These are phyloP conservation scores for Papiliotrema fonsecae DNA, from an alignment of 1,284 basidiomycete genomes.

Conservation along the genomic window DNA sequence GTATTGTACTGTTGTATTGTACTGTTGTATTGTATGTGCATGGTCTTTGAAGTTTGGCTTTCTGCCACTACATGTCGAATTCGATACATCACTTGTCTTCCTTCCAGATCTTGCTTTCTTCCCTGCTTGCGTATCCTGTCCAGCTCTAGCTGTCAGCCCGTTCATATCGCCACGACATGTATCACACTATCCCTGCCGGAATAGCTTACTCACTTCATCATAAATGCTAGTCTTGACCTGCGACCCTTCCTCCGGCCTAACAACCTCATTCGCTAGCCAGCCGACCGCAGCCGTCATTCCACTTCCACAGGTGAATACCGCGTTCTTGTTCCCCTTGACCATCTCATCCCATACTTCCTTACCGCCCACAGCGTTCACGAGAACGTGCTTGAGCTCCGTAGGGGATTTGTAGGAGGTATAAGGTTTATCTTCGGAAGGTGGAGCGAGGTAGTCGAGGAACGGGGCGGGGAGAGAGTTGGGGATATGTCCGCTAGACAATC, in stretches of 20 bases:
- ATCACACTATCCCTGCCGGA: too few species aligned
- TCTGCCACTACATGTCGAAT: not conserved
- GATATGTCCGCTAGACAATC: slow-evolving; percentile 87
- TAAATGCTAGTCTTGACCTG: slow-evolving; percentile 45
- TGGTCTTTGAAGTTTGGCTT: too few species aligned
- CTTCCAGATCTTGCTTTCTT: slow-evolving; percentile 12
- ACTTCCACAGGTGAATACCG: slow-evolving; percentile 76
- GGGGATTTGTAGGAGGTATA: slow-evolving; percentile 57
- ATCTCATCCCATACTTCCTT: slow-evolving; percentile 53
- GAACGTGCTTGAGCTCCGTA: slow-evolving; percentile 57
- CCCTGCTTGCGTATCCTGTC: slow-evolving; percentile 32
- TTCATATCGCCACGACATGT: not conserved
- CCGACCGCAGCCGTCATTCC: slow-evolving; percentile 96
- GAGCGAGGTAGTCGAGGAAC: slow-evolving; percentile 66
- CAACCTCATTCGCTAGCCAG: slow-evolving; percentile 78
- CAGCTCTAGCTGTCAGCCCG: slow-evolving; percentile 26
- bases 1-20: too few species aligned
- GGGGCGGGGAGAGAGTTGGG: slow-evolving; percentile 80
- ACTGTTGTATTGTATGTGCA: too few species aligned
- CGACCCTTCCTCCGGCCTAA: slow-evolving; percentile 67
- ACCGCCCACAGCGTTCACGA: slow-evolving; percentile 53
- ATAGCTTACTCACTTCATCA: slow-evolving; percentile 48
- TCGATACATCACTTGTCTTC: not conserved
- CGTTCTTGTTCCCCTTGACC: slow-evolving; percentile 56
- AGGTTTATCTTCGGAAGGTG: slow-evolving; percentile 40